Percentiles rank a stretch among this genome's conserved stretches.
Evolutionary conservation across 768 basidiomycete species (phyloP).

Genomic region (Holtermannia corniformis): DNA sequence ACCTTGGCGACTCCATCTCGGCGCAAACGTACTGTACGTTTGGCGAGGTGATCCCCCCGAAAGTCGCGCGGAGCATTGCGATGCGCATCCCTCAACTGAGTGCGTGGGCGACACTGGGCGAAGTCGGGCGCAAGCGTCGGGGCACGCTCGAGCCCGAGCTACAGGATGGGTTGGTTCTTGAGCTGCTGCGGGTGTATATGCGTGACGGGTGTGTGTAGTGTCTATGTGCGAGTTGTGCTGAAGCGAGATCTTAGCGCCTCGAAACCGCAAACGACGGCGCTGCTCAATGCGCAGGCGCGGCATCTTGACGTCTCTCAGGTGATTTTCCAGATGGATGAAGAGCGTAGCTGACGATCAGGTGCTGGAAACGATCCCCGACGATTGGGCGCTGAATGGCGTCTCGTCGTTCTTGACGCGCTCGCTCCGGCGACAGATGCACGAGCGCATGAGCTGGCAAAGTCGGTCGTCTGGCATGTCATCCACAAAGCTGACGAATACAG

Average conservation of each 20-base stretch:
- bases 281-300: constrained; percentile 70
- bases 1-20: constrained; percentile 61
- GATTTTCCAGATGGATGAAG: constrained; percentile 31
- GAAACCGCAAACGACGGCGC: constrained; percentile 54
- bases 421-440: constrained; percentile 64
- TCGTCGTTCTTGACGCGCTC: constrained; percentile 71
- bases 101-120: constrained; percentile 49
- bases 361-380: constrained; percentile 53
- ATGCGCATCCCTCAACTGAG: constrained; percentile 48
- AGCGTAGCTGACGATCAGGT: constrained; percentile 47
- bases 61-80: constrained; percentile 50
- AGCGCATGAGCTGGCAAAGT: constrained; percentile 37
- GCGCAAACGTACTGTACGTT: constrained; percentile 80
- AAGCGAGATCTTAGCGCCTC: constrained; percentile 45
- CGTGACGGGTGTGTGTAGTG: constrained; percentile 53
- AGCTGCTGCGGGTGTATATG: constrained; percentile 75
- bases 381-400: constrained; percentile 65
- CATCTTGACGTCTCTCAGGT: constrained; percentile 72
- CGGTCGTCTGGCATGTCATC: neutral
- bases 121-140: constrained; percentile 36
- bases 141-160: constrained; percentile 47
- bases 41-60: constrained; percentile 58
- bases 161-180: constrained; percentile 56
- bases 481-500: constrained; percentile 51
- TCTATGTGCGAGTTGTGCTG: neutral